Percentiles rank a stretch among this genome's conserved stretches.
phyloP scores from a whole-genome alignment of 306 rosid species.

The Vicia villosa region DNA sequence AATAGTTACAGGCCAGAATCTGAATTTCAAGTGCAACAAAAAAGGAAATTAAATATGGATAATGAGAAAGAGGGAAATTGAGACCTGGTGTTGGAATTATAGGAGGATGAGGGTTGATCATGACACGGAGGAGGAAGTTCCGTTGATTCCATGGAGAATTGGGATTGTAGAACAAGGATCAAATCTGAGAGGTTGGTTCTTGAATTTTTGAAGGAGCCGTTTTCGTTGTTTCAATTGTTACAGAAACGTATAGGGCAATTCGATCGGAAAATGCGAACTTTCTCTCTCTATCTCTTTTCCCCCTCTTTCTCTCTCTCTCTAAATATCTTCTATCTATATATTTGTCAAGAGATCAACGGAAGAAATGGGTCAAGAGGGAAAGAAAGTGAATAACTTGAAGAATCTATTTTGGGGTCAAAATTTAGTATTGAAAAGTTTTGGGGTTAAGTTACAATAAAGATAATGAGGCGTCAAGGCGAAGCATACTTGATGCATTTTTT shows the following conservation, averaged over 20 bases:
- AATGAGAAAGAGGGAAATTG: slow-evolving; percentile 6
- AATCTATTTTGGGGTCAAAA: background rate
- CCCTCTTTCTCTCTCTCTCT: slow-evolving; percentile 19
- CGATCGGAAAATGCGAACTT: background rate
- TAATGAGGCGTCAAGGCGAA: background rate
- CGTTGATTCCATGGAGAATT: slow-evolving; percentile 21
- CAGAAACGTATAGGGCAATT: slow-evolving; percentile 12
- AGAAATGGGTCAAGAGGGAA: background rate
- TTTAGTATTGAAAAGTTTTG: background rate
- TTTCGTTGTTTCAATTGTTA: slow-evolving; percentile 2
- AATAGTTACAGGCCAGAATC: background rate
- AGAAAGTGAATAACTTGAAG: slow-evolving; percentile 6
- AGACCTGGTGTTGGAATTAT: slow-evolving; percentile 43
- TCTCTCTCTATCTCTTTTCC: background rate
- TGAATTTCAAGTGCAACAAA: background rate
- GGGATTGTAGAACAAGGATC: background rate
- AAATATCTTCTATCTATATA: background rate
- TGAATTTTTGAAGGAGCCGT: background rate
- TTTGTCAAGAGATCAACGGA: background rate
- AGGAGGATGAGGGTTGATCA: slow-evolving; percentile 39
- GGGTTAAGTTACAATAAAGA: background rate
- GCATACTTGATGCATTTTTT: no score
- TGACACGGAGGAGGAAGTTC: slow-evolving; percentile 27
- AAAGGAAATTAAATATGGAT: background rate
- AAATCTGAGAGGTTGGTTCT: slow-evolving; percentile 24